These are phyloP conservation scores for Euphrasia arctica DNA, from an alignment of 305 asterid genomes.

Conservation along the genomic window DNA sequence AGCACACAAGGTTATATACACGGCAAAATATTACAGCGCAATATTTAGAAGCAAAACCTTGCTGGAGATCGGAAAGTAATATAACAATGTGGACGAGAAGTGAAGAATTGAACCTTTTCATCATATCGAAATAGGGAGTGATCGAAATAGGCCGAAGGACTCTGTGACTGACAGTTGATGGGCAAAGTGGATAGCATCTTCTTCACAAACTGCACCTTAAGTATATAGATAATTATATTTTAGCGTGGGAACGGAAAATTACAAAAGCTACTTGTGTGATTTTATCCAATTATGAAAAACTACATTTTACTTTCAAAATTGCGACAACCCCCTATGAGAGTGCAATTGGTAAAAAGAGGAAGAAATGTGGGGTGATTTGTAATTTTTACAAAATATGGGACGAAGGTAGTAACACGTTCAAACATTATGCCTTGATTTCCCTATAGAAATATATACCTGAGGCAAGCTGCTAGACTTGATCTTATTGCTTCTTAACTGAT, in stretches of 20 bases:
- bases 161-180: constrained; percentile 76
- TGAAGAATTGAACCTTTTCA: constrained; percentile 64
- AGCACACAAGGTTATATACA: not conserved
- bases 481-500: constrained; percentile 66
- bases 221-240: too few relatives aligned
- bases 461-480: constrained; percentile 70
- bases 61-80: not conserved
- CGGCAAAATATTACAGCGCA: not conserved
- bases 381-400: too few relatives aligned
- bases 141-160: constrained; percentile 93
- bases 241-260: too few relatives aligned
- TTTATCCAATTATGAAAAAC: too few relatives aligned
- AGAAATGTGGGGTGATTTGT: not conserved
- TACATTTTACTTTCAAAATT: too few relatives aligned
- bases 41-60: not conserved
- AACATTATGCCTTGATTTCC: not conserved
- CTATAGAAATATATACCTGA: constrained; percentile 48
- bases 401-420: not conserved
- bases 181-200: constrained; percentile 77
- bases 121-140: constrained; percentile 92
- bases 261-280: too few relatives aligned
- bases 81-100: not conserved
- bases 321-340: too few relatives aligned
- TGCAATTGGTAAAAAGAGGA: too few relatives aligned
- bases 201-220: constrained; percentile 73